Evolutionary conservation across 1,284 basidiomycete species (phyloP).

Genomic region (Ganoderma sinense): DNA sequence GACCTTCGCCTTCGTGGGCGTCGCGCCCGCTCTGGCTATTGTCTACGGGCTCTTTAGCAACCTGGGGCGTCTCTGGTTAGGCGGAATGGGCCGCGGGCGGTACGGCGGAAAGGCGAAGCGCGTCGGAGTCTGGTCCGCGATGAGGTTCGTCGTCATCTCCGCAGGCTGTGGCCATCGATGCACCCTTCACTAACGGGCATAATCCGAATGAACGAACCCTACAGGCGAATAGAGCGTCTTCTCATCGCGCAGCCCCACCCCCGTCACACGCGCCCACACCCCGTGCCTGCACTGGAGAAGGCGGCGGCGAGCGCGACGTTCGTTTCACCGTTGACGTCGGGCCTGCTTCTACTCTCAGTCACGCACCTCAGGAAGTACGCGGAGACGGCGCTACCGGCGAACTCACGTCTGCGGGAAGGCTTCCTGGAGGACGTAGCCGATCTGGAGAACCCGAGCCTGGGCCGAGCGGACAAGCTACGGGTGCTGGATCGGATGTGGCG

Average conservation of each 20-base stretch:
- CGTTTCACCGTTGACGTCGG: slow-evolving; percentile 68
- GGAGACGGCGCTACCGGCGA: slow-evolving; percentile 57
- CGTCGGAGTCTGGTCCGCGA: slow-evolving; percentile 63
- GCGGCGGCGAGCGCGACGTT: slow-evolving; percentile 13
- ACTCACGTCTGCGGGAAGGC: slow-evolving; percentile 71
- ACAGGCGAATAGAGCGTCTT: slow-evolving; percentile 78
- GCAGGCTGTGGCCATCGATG: background rate
- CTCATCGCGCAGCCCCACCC: slow-evolving; percentile 54
- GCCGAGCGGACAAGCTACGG: slow-evolving; percentile 73
- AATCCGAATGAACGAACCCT: background rate
- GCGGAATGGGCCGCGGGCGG: slow-evolving; percentile 53
- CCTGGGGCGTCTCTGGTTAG: slow-evolving; percentile 56
- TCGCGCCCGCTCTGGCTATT: slow-evolving; percentile 89
- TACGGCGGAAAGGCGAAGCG: slow-evolving; percentile 61
- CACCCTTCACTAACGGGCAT: background rate
- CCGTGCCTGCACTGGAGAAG: slow-evolving; percentile 16
- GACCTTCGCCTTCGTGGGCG: slow-evolving; percentile 97
- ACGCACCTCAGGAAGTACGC: slow-evolving; percentile 73
- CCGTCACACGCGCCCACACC: slow-evolving; percentile 8
- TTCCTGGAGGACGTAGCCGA: slow-evolving; percentile 90
- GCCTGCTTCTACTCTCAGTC: slow-evolving; percentile 77
- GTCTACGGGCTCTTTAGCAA: slow-evolving; percentile 76
- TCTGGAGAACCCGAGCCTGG: slow-evolving; percentile 78
- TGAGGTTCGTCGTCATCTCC: slow-evolving; percentile 55
- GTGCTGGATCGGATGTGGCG: slow-evolving; percentile 93